Evolutionary conservation across 176 grass and related monocot genomes (phyloP), one percentile per base, ranked within the genome.

Genomic region (Rhynchospora breviuscula): DNA sequence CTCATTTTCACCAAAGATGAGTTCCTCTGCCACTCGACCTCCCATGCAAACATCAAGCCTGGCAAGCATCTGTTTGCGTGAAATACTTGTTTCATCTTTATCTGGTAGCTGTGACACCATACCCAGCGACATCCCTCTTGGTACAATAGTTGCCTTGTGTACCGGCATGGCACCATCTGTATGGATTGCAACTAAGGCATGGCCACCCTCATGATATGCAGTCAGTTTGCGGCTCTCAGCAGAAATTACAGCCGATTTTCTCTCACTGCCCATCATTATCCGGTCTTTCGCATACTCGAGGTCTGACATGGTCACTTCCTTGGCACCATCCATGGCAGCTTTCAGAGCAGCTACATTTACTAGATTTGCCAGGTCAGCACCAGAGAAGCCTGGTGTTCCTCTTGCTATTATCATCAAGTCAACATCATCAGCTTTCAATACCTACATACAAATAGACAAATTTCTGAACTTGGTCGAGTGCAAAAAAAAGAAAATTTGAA

Each of bases 361-460:
- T 78, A 99, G 85, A 79, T 99, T 99, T 70, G 97, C 97, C 82
- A 99, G 91, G 81, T 99, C 97, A 8, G 97, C 97, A 83, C 97
- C 97, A 40, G 93, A 93, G 84, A 99, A 99, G 45, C 96, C 93
- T 0, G 96, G 96, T 67, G 96, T 99, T 86, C 96, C 93, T 82
- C 93, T 90, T 33, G 96, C 96, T 77, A 99, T 95, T 67, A 89
- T 90, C 86, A 88, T 95, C 80, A 99, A 87, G 84, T 95, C 93
- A 49, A 99, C 96, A 88, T 99, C 93, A 52, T 98, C 87, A 0
- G 85, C 90, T 87, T 88, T 94, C 67, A 98, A 83, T 12, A 98
- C 89, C 95, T 82, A 81, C 21, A 25, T 82, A 81, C 21, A 25
- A 63, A 46, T 80, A 46, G 10, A 61, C 17, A 35, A 62, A 19